Base-by-base conservation (phyloP, 768 basidiomycete species). In the Boletus tylopilopsis region DNA sequence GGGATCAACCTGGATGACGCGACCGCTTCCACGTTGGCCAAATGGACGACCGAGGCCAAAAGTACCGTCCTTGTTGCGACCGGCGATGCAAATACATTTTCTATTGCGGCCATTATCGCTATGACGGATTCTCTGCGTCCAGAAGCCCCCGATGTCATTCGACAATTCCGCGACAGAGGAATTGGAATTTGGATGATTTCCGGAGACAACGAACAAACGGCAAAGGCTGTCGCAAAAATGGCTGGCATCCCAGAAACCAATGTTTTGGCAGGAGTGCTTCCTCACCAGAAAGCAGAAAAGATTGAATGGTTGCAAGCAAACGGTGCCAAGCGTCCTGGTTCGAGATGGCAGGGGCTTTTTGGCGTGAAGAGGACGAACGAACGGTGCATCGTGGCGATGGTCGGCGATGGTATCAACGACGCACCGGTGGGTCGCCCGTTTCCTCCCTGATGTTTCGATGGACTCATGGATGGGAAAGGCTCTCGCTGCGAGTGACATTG, bases 261-360 rank as follows among this genome's bases (percentile, higher is more conserved):
- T 54, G 85, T 94, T 38, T 81, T 85, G 44, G 90, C 89, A n/a
- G 86, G 84, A 0, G 88, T 90, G 0, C 72, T 92, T 6, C 91
- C 91, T 3, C 84, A 89, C 38, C 85, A 88, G 58, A 94, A 94
- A 73, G 80, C 82, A 0, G 74, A 82, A 57, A 82, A 82, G 55
- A 73, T 85, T 4, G 71, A 72, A 50, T 77, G 77, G 76, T 66
- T 85, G 15, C 82, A 84, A 53, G 63, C 64, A 37, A 60, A 68
- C 15, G 72, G 69, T 30, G 57, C 53, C 60, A 78, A 64, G 68
- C 68, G 72, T 29, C 55, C 55, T 9, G 23, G 43, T 19, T 63
- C 65, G 16, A 67, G 64, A 47, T 65, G 65, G 64, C 54, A 56
- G 11, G 59, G 49, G n/a, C 27, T 66, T 16, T 51, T 66, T 10